These are phyloP conservation scores for Grosmannia serpens DNA, from an alignment of 2,329 filamentous ascomycete genomes.

Conservation along the genomic window DNA sequence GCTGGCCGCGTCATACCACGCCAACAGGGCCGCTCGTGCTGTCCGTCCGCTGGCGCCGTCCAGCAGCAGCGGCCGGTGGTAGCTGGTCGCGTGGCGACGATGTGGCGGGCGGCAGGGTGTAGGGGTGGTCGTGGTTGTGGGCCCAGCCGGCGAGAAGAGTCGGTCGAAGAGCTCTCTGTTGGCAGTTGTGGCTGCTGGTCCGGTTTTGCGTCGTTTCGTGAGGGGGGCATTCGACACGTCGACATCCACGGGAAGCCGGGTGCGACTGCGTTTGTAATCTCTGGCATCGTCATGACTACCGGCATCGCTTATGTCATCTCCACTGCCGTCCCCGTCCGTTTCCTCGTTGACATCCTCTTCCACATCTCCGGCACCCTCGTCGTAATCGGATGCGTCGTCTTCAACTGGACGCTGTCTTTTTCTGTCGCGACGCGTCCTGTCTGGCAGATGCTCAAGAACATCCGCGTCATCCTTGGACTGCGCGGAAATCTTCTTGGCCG, in stretches of 20 bases:
- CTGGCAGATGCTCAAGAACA: neutral
- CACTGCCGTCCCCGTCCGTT: neutral
- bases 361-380: neutral
- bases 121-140: conserved; percentile 1
- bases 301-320: neutral
- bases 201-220: neutral
- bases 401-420: neutral
- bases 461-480: neutral
- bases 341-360: neutral
- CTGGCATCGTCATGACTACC: neutral
- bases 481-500: neutral
- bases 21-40: conserved; percentile 27
- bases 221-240: neutral
- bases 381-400: neutral
- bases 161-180: neutral
- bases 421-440: neutral
- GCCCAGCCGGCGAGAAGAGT: neutral
- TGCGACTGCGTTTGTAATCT: neutral
- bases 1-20: conserved; percentile 40
- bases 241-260: neutral
- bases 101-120: conserved; percentile 12
- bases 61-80: conserved; percentile 40
- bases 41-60: conserved; percentile 20
- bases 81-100: conserved; percentile 26
- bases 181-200: neutral